Evolutionary conservation across 2,329 filamentous ascomycete species (phyloP).

Genomic region (Ambrosiella cleistominuta): DNA sequence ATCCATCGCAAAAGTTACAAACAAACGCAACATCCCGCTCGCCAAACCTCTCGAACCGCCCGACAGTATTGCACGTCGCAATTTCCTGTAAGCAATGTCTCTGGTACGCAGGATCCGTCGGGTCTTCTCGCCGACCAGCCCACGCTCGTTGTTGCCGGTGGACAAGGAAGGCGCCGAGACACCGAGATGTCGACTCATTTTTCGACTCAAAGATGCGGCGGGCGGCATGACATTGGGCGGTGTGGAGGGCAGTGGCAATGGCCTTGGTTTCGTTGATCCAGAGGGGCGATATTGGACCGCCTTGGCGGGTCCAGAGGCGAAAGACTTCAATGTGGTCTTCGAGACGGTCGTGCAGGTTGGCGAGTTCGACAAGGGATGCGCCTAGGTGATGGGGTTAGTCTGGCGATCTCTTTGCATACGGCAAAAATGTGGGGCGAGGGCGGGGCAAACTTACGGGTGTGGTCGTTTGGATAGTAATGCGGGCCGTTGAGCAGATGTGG

Average conservation of each 20-base stretch:
- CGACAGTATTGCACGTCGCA: conserved; percentile 31
- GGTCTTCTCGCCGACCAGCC: conserved; percentile 9
- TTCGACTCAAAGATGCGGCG: conserved; percentile 36
- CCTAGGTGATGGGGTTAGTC: conserved; percentile 19
- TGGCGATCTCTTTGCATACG: neutral
- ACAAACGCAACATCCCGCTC: conserved; percentile 38
- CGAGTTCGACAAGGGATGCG: conserved; percentile 35
- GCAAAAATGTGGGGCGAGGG: neutral
- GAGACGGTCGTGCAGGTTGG: conserved; percentile 28
- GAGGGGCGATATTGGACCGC: conserved; percentile 37
- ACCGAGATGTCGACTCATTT: conserved; percentile 30
- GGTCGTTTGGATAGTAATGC: conserved; percentile 39
- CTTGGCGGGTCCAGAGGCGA: conserved; percentile 35
- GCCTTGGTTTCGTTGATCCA: conserved; percentile 35
- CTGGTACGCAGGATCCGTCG: conserved; percentile 21
- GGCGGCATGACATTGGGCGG: conserved; percentile 39
- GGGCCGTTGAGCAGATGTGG: conserved; percentile 36
- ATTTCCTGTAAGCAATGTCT: conserved; percentile 30
- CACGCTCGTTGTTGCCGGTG: conserved; percentile 28
- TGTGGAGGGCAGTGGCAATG: conserved; percentile 35
- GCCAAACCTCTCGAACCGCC: conserved; percentile 38
- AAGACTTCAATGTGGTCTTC: conserved; percentile 31
- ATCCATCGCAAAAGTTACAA: conserved; percentile 45
- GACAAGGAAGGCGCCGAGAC: conserved; percentile 39
- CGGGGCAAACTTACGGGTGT: conserved; percentile 5